phyloP scores from a whole-genome alignment of 768 basidiomycete species.

The Kondoa malvinella region DNA sequence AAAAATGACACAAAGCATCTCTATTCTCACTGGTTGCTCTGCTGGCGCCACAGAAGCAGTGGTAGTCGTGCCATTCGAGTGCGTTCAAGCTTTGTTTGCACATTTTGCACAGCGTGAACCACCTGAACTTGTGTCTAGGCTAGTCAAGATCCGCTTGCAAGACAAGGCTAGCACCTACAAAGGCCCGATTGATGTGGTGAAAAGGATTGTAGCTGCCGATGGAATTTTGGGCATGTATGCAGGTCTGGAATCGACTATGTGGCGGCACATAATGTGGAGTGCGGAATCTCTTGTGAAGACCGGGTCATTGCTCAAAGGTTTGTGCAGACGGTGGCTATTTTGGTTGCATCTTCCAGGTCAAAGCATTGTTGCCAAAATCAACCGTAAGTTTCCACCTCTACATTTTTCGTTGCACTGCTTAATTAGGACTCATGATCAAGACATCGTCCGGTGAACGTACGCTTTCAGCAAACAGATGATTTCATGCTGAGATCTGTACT shows the following conservation, averaged over 20 bases:
- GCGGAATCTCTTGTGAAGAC: background rate
- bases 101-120: background rate
- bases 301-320: background rate
- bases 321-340: constrained; percentile 72
- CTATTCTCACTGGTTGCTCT: constrained; percentile 73
- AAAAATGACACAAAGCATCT: constrained; percentile 78
- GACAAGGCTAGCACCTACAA: constrained; percentile 64
- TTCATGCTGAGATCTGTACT: too few species aligned
- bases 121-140: background rate
- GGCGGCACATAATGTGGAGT: constrained; percentile 43
- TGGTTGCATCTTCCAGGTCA: constrained; percentile 64
- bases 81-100: background rate
- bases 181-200: constrained; percentile 81
- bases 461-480: too few species aligned
- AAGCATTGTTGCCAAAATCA: constrained; percentile 60
- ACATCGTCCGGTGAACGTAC: background rate
- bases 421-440: background rate
- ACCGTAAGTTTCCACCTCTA: constrained; percentile 42
- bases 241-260: constrained; percentile 95
- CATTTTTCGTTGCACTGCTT: constrained; percentile 1
- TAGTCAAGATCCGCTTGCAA: constrained; percentile 53
- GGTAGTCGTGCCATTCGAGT: constrained; percentile 76
- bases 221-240: constrained; percentile 73
- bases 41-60: constrained; percentile 86
- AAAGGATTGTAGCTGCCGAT: constrained; percentile 55